These are phyloP conservation scores for Collybia mongolica DNA, from an alignment of 768 basidiomycete species.

Conservation along the genomic window DNA sequence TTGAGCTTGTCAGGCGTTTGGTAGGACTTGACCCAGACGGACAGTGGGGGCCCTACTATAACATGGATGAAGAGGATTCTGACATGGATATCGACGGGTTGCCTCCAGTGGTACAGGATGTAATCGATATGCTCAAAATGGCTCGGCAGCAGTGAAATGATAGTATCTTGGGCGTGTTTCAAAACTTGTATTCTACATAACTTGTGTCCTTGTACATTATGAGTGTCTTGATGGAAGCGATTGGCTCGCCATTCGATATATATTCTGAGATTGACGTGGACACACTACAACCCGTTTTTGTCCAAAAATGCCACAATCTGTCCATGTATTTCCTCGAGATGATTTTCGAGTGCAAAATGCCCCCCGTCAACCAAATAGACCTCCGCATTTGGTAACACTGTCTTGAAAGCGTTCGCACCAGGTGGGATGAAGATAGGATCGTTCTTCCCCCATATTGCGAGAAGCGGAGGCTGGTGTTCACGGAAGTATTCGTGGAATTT, in stretches of 20 bases:
- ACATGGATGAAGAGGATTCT: constrained; percentile 4
- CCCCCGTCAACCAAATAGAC: constrained; percentile 1
- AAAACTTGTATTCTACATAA: too few species aligned
- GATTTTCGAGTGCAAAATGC: constrained; percentile 2
- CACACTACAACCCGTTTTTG: neutral
- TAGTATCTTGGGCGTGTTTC: too few species aligned
- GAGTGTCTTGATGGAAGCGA: too few species aligned
- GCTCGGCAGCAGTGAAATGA: too few species aligned
- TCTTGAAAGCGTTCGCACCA: constrained; percentile 44
- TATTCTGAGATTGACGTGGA: too few species aligned
- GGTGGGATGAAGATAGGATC: constrained; percentile 41
- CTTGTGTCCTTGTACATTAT: too few species aligned
- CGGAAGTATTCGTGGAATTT: constrained; percentile 42
- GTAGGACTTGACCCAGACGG: constrained; percentile 5
- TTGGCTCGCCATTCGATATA: too few species aligned
- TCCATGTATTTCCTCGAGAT: constrained; percentile 2
- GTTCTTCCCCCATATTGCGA: constrained; percentile 48
- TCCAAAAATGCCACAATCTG: neutral
- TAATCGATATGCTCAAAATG: too few species aligned
- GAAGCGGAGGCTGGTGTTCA: constrained; percentile 34
- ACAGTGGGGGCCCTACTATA: constrained; percentile 5
- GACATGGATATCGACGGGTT: neutral
- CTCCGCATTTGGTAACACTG: constrained; percentile 1
- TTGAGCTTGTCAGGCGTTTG: constrained; percentile 11
- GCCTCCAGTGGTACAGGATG: too few species aligned